Conservation (phyloP, 495 filamentous ascomycete genomes). For the Aspergillus ellipticus region DNA sequence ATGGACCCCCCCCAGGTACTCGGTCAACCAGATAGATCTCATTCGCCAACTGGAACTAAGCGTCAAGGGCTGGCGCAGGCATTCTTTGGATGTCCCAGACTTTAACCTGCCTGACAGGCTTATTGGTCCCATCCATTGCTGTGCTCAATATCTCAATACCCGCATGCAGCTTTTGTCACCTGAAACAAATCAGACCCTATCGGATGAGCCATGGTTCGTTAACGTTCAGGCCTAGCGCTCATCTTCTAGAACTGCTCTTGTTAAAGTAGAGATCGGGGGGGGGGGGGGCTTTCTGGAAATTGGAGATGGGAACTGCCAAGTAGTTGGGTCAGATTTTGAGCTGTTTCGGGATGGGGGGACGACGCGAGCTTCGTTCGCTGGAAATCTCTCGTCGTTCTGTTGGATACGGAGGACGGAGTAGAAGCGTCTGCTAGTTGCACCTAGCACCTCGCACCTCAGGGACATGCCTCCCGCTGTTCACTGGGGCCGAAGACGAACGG, state of each 20-base stretch:
- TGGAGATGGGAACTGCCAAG: background rate
- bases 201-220: background rate
- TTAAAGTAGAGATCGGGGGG: background rate
- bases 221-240: background rate
- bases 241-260: background rate
- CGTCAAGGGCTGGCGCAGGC: background rate
- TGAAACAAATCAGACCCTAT: background rate
- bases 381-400: background rate
- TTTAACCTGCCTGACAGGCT: background rate
- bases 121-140: background rate
- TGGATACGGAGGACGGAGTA: background rate
- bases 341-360: background rate
- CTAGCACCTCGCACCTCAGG: too few relatives aligned
- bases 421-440: too few relatives aligned
- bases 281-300: too few relatives aligned
- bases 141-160: background rate
- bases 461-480: too few relatives aligned
- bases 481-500: too few relatives aligned
- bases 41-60: background rate
- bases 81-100: background rate
- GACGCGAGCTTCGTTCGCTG: too few relatives aligned
- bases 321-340: background rate
- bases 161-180: background rate
- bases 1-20: background rate
- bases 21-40: background rate